Evolutionary conservation across 2,329 filamentous ascomycete genomes (phyloP).

Genomic region (Herpotrichia juniperi): DNA sequence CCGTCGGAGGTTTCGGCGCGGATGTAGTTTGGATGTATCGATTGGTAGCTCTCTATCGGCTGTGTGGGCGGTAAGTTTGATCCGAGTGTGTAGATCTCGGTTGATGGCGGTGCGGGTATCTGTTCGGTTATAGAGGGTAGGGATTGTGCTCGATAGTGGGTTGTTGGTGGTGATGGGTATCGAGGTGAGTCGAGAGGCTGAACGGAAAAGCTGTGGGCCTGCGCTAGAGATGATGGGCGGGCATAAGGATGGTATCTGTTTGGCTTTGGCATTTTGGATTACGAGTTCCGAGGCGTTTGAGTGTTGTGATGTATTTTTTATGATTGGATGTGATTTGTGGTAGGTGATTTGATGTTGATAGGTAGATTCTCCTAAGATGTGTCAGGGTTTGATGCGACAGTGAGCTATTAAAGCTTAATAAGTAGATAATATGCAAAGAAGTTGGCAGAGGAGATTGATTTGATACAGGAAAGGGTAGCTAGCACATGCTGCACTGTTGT

Average conservation of each 20-base stretch:
- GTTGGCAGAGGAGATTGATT: too few relatives aligned
- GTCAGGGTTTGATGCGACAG: too few relatives aligned
- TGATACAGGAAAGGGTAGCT: too few relatives aligned
- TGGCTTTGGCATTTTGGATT: slow-evolving; percentile 4
- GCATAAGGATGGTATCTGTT: slow-evolving; percentile 16
- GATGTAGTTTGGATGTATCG: slow-evolving; percentile 8
- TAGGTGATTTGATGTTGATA: too few relatives aligned
- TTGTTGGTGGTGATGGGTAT: background rate
- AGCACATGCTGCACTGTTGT: too few relatives aligned
- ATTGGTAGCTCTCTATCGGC: slow-evolving; percentile 1
- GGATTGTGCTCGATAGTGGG: background rate
- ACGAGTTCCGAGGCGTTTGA: too few relatives aligned
- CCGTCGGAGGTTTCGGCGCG: slow-evolving; percentile 8
- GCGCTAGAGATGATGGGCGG: background rate
- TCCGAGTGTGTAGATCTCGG: background rate
- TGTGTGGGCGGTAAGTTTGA: background rate
- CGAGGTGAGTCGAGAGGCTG: background rate
- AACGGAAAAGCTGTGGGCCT: background rate
- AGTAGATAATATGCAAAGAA: too few relatives aligned
- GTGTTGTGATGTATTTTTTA: too few relatives aligned
- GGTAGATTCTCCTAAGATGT: too few relatives aligned
- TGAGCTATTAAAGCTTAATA: too few relatives aligned
- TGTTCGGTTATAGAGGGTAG: slow-evolving; percentile 2
- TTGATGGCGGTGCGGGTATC: background rate
- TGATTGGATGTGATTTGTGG: too few relatives aligned